Evolutionary conservation across 164 flowering plant species (phyloP).

Genomic region (Saururus chinensis): DNA sequence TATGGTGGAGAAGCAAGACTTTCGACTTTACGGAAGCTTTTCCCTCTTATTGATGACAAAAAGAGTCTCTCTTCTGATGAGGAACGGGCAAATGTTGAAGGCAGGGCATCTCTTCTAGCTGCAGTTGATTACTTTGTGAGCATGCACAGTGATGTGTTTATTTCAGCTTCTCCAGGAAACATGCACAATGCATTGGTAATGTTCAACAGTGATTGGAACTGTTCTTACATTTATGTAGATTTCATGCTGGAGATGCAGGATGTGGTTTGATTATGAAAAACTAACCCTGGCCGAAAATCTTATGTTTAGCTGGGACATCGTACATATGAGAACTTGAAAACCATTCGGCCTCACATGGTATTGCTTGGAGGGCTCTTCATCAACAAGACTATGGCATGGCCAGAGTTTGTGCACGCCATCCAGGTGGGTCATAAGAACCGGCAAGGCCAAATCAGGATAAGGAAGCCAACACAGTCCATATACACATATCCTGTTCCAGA

Average conservation of each 20-base stretch:
- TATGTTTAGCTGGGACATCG: slow-evolving; percentile 69
- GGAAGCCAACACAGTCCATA: slow-evolving; percentile 66
- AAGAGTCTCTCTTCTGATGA: slow-evolving; percentile 78
- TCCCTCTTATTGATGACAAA: slow-evolving; percentile 90
- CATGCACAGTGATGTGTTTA: slow-evolving; percentile 94
- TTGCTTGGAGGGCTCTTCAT: slow-evolving; percentile 78
- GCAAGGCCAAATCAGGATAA: slow-evolving; percentile 66
- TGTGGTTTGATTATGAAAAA: too few relatives aligned
- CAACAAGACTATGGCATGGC: slow-evolving; percentile 78
- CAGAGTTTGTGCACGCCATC: slow-evolving; percentile 59
- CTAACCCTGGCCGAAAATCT: neutral
- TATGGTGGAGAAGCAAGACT: slow-evolving; percentile 97
- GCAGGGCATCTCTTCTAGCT: slow-evolving; percentile 90
- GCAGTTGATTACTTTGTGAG: slow-evolving; percentile 90
- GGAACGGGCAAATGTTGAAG: slow-evolving; percentile 57
- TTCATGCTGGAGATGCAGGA: too few relatives aligned
- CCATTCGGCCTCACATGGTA: slow-evolving; percentile 90
- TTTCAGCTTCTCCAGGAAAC: slow-evolving; percentile 98
- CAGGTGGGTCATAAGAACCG: slow-evolving; percentile 71
- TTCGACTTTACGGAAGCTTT: slow-evolving; percentile 52
- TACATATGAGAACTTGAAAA: slow-evolving; percentile 71
- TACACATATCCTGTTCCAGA: slow-evolving; percentile 96
- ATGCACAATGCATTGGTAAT: slow-evolving; percentile 98
- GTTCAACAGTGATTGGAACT: neutral
- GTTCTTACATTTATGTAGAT: too few relatives aligned